These are phyloP conservation scores for Neoboletus magnificus DNA, from an alignment of 768 basidiomycete genomes.

Conservation along the genomic window DNA sequence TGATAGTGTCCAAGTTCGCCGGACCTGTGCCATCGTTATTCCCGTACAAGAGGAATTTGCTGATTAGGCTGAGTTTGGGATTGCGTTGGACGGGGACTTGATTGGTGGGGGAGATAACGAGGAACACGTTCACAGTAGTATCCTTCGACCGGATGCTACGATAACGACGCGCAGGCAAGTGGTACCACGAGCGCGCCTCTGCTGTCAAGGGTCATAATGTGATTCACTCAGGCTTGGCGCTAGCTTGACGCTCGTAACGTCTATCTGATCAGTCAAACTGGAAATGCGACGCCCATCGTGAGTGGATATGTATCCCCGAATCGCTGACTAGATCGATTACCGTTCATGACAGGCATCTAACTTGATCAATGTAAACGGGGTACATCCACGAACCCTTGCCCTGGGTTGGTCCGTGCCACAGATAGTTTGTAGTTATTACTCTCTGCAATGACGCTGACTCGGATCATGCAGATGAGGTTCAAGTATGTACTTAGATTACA, in stretches of 20 bases:
- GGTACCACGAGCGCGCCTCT: neutral
- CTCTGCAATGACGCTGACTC: neutral
- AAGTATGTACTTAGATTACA: neutral
- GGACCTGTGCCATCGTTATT: slow-evolving; percentile 5
- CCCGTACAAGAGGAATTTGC: neutral
- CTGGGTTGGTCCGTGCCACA: neutral
- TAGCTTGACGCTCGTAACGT: neutral
- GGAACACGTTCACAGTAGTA: neutral
- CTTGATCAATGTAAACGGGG: neutral
- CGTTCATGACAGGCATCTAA: neutral
- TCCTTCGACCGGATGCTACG: neutral
- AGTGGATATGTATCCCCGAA: neutral
- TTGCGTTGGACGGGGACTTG: neutral
- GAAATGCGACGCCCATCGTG: neutral
- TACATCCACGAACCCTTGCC: neutral
- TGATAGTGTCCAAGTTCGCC: neutral
- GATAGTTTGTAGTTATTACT: neutral
- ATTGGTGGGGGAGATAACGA: neutral
- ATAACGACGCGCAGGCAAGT: neutral
- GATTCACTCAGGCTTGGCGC: neutral
- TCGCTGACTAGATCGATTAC: neutral
- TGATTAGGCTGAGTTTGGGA: neutral
- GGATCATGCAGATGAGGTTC: neutral
- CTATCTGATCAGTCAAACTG: neutral
- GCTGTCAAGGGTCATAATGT: neutral